Base-by-base conservation (phyloP, 2,329 filamentous ascomycete species). In the Fusarium globosum region DNA sequence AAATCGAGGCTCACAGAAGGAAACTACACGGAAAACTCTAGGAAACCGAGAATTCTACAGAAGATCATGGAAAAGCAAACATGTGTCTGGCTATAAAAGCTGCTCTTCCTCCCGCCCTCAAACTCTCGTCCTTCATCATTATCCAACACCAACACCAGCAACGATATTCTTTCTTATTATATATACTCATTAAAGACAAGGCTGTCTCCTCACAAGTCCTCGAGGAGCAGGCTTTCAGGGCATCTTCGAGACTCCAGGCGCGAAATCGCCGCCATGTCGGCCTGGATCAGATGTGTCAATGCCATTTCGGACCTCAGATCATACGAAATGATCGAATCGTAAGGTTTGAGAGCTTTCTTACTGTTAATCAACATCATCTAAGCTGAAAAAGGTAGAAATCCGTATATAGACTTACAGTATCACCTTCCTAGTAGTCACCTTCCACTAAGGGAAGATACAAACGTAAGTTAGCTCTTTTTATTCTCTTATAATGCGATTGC, bases 31-130 rank as follows among this genome's bases (percentile, higher is more conserved):
- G 5, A 8, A 15, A 30, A 14, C 11, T 30, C 8, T 8, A 1
- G 6, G 0, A 38, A 38, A 9, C 20, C 7, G 4, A 1, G n/a
- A 49, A 14, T 28, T 2, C 5, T 2, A 1, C 6, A 38, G 33
- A 51, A n/a, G 20, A 3, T 11, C 9, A 12, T 12, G 20, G 18
- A 51, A 58, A 51, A n/a, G 4, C 23, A 58, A 58, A 28, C 20
- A 28, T 14, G 1, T 15, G 1, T 23, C 23, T 28, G 33, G 23
- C 20, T 51, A 51, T 28, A 58, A 58, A 58, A 36, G 33, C 56
- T 28, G 33, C 23, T 4, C 15, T 15, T 58, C 9, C 23, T 51
- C 8, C 42, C 20, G n/a, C 23, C 0, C 11, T 30, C 14, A 0
- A 51, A 42, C 28, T 10, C 23, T 51, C 6, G 5, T 58, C 7